Evolutionary conservation across 805 yeast species (phyloP).

Genomic region (Hermanozyma aechmeae): DNA sequence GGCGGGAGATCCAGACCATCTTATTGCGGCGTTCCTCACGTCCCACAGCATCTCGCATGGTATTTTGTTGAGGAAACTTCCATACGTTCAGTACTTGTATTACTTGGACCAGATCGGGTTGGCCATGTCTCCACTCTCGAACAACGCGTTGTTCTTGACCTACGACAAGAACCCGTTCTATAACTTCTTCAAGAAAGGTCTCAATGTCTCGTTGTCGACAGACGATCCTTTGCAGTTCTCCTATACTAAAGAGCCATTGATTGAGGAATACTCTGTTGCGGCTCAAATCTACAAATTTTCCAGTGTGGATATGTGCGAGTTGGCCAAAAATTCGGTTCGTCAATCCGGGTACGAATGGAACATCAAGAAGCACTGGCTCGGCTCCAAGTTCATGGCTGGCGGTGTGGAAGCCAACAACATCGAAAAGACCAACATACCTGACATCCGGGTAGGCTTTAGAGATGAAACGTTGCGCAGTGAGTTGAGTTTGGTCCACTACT

Average conservation of each 20-base stretch:
- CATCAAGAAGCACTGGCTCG: slow-evolving; percentile 89
- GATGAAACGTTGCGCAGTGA: slow-evolving; percentile 70
- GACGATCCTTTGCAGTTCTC: slow-evolving; percentile 98
- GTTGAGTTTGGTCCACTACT: slow-evolving; percentile 56
- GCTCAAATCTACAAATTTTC: slow-evolving; percentile 94
- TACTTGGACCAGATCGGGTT: slow-evolving; percentile 92
- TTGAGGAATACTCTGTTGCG: slow-evolving; percentile 96
- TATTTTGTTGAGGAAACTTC: slow-evolving; percentile 83
- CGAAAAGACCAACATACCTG: slow-evolving; percentile 92
- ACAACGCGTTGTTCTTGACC: slow-evolving; percentile 90
- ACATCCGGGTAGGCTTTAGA: slow-evolving; percentile 76
- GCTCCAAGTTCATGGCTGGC: slow-evolving; percentile 44
- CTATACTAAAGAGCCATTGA: slow-evolving; percentile 92
- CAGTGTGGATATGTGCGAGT: slow-evolving; percentile 94
- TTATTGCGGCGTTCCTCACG: slow-evolving; percentile 79
- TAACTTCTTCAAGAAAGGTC: slow-evolving; percentile 81
- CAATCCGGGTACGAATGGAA: slow-evolving; percentile 92
- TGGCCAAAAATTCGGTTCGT: slow-evolving; percentile 84
- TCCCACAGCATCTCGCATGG: slow-evolving; percentile 96
- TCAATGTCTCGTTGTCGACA: slow-evolving; percentile 89
- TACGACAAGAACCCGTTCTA: slow-evolving; percentile 97
- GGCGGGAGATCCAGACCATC: slow-evolving; percentile 99
- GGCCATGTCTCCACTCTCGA: slow-evolving; percentile 97
- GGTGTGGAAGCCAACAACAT: slow-evolving; percentile 82
- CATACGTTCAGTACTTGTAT: slow-evolving; percentile 88